Percentiles rank a stretch among this genome's conserved stretches.
Evolutionary conservation across 2,329 filamentous ascomycete species (phyloP).

Genomic region (Setomelanomma holmii): DNA sequence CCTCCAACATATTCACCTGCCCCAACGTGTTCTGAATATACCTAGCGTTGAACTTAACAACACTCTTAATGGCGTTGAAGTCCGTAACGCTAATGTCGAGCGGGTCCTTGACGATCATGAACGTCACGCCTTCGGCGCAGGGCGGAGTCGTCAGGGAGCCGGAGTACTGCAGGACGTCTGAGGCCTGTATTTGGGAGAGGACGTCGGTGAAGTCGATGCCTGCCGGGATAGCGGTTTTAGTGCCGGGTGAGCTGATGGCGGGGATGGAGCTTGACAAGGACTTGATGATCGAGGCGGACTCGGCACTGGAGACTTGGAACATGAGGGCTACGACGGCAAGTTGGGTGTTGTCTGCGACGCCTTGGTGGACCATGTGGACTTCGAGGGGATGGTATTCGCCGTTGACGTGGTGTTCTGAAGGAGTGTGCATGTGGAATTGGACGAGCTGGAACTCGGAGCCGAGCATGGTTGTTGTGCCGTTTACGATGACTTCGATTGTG

Average conservation of each 20-base stretch:
- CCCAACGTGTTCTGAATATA: conserved; percentile 61
- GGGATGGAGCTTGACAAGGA: conserved; percentile 44
- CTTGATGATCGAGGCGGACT: conserved; percentile 38
- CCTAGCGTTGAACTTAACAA: conserved; percentile 63
- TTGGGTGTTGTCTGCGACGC: conserved; percentile 43
- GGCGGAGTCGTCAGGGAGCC: conserved; percentile 70
- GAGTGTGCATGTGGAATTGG: conserved; percentile 69
- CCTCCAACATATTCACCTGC: conserved; percentile 51
- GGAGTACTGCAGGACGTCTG: conserved; percentile 58
- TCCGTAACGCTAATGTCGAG: conserved; percentile 58
- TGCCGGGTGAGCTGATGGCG: conserved; percentile 51
- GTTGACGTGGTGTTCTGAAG: conserved; percentile 64
- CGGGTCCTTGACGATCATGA: conserved; percentile 59
- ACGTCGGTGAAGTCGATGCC: conserved; percentile 57
- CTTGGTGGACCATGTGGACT: conserved; percentile 67
- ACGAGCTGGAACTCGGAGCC: conserved; percentile 53
- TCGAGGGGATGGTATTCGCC: conserved; percentile 57
- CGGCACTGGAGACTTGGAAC: conserved; percentile 50
- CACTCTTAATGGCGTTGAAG: conserved; percentile 60
- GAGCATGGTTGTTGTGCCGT: conserved; percentile 55
- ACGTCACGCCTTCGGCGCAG: conserved; percentile 64
- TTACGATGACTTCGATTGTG: conserved; percentile 64
- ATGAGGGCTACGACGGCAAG: conserved; percentile 53
- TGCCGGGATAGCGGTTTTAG: conserved; percentile 32
- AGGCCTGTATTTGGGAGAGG: conserved; percentile 45